Evolutionary conservation across 2,329 filamentous ascomycete genomes (phyloP).

Genomic region (Torrubiella hemipterigena): DNA sequence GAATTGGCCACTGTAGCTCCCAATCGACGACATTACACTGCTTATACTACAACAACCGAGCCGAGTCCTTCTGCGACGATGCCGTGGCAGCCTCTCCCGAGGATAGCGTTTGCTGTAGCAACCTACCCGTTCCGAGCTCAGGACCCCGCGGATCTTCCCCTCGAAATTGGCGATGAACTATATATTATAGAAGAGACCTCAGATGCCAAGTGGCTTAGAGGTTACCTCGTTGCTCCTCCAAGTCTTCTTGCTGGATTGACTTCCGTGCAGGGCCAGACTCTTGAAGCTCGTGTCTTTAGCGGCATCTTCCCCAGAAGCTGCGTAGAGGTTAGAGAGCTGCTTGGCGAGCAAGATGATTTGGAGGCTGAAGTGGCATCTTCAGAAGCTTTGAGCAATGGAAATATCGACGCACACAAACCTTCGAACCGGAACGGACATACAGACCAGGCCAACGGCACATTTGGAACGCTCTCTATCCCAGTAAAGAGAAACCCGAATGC

Average conservation of each 20-base stretch:
- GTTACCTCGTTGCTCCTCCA: constrained; percentile 89
- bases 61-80: constrained; percentile 43
- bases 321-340: constrained; percentile 85
- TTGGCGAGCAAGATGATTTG: constrained; percentile 58
- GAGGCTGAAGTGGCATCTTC: constrained; percentile 23
- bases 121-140: constrained; percentile 86
- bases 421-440: constrained; percentile 13
- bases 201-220: constrained; percentile 84
- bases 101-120: constrained; percentile 96
- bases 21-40: too few relatives aligned
- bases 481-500: constrained; percentile 51
- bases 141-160: constrained; percentile 78
- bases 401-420: constrained; percentile 10
- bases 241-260: constrained; percentile 87
- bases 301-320: constrained; percentile 93
- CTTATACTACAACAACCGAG: too few relatives aligned
- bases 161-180: constrained; percentile 95
- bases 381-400: constrained; percentile 11
- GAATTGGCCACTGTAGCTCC: too few relatives aligned
- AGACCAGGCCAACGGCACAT: constrained; percentile 26
- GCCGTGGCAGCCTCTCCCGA: constrained; percentile 95
- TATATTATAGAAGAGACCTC: constrained; percentile 98
- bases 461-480: constrained; percentile 31
- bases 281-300: constrained; percentile 95
- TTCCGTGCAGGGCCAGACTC: constrained; percentile 78